Base-by-base conservation (phyloP, 495 filamentous ascomycete species). In the Lepraria neglecta region DNA sequence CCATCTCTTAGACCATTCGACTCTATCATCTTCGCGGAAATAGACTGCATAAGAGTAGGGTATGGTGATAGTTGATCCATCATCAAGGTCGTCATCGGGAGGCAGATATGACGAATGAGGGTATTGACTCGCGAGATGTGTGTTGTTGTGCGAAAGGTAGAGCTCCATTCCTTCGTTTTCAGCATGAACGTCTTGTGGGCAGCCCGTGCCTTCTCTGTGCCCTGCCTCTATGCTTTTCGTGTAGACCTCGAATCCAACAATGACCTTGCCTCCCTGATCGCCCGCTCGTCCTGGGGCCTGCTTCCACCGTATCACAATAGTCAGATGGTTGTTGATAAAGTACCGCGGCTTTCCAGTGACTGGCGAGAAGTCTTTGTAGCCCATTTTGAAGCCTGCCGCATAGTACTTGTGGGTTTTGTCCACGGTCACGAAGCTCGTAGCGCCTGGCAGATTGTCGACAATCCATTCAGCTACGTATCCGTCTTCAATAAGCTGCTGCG, bases 401-500 rank as follows among this genome's bases (percentile, higher is more conserved):
- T 96, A 97, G 73, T 96, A 96, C 71, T 91, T 96, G 65, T 86
- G 84, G 57, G 81, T 84, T 71, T 89, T 90, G 71, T 97, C 92
- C 15, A 90, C 87, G 0, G 90, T 95, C 48, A 96, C 90, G 67
- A 96, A 97, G 69, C 86, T 91, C 4, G 92, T 96, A 45, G 92
- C 92, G 9, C 92, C 92, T 11, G 92, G 92, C 30, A 97, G 78
- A 63, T 97, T 97, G 71, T 97, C 92, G 47, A 92, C 90, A 67
- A 97, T 97, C 92, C 92, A 97, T 72, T 97, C 92, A 3, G 86
- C 87, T 46, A 95, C 88, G 71, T 95, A 96, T 45, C 90, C 90
- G 58, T 91, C 83, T 62, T 80, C 81, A 48, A 96, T 85, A 64
- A 97, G 75, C 60, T 91, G 77, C 53, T 81, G 82, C 6, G 87